A percentile compares a stretch with the other conserved stretches of the same genome.
phyloP scores from a whole-genome alignment of 208 protist species.

The Trichomonas tenax region DNA sequence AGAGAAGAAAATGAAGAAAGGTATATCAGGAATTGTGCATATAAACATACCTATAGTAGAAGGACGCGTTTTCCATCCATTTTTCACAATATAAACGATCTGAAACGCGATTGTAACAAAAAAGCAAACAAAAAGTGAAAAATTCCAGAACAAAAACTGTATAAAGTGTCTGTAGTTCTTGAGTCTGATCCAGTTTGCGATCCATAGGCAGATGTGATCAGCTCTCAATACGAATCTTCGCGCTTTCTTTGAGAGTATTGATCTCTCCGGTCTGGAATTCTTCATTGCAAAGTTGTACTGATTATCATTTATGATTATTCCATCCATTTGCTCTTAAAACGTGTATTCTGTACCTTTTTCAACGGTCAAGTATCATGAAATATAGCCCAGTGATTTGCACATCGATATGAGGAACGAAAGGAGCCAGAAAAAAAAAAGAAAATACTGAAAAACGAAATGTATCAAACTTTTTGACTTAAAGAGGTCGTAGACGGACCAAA shows the following conservation, averaged over 20 bases:
- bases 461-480: neutral
- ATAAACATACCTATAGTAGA: neutral
- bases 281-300: neutral
- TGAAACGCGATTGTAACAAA: neutral
- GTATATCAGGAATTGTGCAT: neutral
- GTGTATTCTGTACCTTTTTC: neutral
- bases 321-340: neutral
- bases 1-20: neutral
- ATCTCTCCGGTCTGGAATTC: neutral
- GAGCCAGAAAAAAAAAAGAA: neutral
- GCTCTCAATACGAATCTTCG: neutral
- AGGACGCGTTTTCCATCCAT: neutral
- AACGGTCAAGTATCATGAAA: neutral
- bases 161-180: neutral
- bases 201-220: constrained; percentile 8
- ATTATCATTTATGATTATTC: neutral
- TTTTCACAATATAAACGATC: neutral
- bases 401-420: neutral
- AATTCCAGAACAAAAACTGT: neutral
- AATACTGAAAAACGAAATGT: neutral
- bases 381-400: neutral
- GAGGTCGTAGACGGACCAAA: neutral
- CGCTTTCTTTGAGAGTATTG: neutral
- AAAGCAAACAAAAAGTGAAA: neutral
- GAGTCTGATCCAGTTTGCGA: neutral